Conservation (phyloP, 2,329 filamentous ascomycete genomes). For the Fusarium dlaminii region DNA sequence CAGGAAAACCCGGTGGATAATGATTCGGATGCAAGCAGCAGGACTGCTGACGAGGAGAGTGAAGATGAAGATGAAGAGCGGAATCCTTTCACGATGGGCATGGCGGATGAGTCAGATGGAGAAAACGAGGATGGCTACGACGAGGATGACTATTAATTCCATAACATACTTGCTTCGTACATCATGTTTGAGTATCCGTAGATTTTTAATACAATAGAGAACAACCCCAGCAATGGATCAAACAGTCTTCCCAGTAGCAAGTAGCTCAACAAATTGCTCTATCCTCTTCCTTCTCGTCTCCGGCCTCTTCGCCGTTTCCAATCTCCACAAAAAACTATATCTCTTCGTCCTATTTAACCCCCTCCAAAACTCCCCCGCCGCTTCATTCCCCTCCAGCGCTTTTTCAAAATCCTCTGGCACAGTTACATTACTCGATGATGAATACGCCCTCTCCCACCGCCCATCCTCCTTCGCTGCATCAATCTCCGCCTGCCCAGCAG, state of each 20-base stretch:
- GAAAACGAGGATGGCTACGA: slow-evolving; percentile 35
- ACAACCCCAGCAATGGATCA: slow-evolving; percentile 38
- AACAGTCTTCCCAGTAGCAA: slow-evolving; percentile 44
- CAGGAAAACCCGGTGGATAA: slow-evolving; percentile 30
- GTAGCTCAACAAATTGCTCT: slow-evolving; percentile 51
- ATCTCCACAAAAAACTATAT: slow-evolving; percentile 56
- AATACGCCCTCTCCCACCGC: slow-evolving; percentile 67
- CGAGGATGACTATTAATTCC: slow-evolving; percentile 23
- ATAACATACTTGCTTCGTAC: background rate
- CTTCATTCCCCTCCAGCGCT: slow-evolving; percentile 52
- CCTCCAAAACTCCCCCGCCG: slow-evolving; percentile 52
- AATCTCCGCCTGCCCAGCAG: slow-evolving; percentile 59
- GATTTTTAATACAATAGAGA: slow-evolving; percentile 12
- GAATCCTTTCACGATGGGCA: slow-evolving; percentile 44
- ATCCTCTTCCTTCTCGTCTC: slow-evolving; percentile 53
- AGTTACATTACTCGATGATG: slow-evolving; percentile 56
- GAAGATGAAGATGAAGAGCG: slow-evolving; percentile 37
- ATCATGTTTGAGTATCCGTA: background rate
- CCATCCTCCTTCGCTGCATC: slow-evolving; percentile 66
- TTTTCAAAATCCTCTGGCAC: slow-evolving; percentile 60
- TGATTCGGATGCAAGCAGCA: slow-evolving; percentile 22
- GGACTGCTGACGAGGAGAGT: slow-evolving; percentile 29
- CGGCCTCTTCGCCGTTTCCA: slow-evolving; percentile 53
- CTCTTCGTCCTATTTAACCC: slow-evolving; percentile 55
- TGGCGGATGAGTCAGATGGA: slow-evolving; percentile 48